phyloP scores from a whole-genome alignment of 352 stramenopile species.

The Phytopythium helicoides region DNA sequence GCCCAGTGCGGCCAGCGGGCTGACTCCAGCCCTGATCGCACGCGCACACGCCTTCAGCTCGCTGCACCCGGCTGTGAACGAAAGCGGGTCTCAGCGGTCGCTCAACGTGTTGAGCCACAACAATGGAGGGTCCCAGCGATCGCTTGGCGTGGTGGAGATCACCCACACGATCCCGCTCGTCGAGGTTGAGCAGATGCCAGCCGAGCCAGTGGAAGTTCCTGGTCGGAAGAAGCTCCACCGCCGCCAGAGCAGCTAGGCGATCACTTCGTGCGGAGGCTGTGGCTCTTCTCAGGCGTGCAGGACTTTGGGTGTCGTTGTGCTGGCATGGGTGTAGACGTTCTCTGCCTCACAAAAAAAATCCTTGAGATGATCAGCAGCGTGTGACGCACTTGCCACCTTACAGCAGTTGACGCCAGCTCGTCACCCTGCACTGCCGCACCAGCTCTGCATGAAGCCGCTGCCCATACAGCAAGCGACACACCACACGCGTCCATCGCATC shows the following conservation, averaged over 20 bases:
- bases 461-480: no score
- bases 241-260: slow-evolving; percentile 2
- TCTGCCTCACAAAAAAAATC: no score
- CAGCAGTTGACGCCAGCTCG: no score
- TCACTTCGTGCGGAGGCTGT: no score
- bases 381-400: no score
- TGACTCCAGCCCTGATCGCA: slow-evolving; percentile 1
- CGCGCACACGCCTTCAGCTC: neutral
- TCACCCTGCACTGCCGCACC: no score
- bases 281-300: no score
- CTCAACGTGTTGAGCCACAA: neutral
- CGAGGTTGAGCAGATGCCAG: neutral
- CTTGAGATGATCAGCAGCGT: no score
- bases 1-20: neutral
- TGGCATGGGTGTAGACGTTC: no score
- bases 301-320: no score
- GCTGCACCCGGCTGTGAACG: neutral
- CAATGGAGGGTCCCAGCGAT: neutral
- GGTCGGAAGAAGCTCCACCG: neutral
- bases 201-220: neutral
- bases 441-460: no score
- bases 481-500: no score
- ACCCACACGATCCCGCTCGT: neutral
- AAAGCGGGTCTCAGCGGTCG: neutral
- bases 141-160: neutral